Conservation (phyloP, 176 grass and related monocot genomes). For the Echinochloa phyllopogon region DNA sequence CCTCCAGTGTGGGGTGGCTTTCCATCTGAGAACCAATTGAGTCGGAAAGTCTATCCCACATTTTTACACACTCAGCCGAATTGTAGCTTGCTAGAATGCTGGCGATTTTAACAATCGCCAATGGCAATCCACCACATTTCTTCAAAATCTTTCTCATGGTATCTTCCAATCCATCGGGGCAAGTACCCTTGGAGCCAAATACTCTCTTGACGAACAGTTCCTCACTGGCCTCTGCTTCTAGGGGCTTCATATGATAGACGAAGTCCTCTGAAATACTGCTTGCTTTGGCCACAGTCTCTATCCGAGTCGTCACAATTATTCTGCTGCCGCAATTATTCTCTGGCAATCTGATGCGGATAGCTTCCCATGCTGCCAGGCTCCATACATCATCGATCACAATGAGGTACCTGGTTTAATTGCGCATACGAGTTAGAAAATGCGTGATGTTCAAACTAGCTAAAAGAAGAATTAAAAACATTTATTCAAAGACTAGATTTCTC, state of each 20-base stretch:
- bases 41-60: background rate
- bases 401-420: background rate
- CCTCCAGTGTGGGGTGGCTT: background rate
- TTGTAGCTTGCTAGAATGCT: background rate
- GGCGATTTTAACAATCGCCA: slow-evolving; percentile 26
- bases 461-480: no score
- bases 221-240: accelerated
- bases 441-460: no score
- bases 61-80: background rate
- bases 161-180: background rate
- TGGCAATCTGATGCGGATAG: background rate
- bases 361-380: background rate
- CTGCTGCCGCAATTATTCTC: background rate
- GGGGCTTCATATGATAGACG: background rate
- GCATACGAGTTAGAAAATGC: background rate
- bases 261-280: background rate
- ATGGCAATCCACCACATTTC: slow-evolving; percentile 26
- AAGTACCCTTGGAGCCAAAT: slow-evolving; percentile 1
- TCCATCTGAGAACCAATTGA: slow-evolving; percentile 22
- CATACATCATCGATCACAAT: slow-evolving; percentile 41
- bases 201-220: background rate
- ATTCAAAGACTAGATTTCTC: no score
- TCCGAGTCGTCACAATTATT: slow-evolving; percentile 34
- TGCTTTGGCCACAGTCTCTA: background rate
- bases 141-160: background rate